These are phyloP conservation scores for Bryopsis sp. DNA, from an alignment of 139 green algal species.

Conservation along the genomic window DNA sequence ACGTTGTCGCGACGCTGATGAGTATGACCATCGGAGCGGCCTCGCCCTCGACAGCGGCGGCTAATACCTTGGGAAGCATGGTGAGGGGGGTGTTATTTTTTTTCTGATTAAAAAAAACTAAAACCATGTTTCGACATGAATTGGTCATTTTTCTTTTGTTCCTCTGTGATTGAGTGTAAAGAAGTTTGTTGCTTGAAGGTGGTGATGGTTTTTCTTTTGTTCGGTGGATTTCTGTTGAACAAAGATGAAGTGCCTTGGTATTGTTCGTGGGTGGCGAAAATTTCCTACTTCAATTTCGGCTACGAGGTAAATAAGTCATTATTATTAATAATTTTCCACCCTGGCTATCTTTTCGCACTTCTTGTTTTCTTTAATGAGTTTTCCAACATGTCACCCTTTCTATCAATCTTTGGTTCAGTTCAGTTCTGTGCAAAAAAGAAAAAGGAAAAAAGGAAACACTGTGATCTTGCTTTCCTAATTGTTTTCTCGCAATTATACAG, in stretches of 20 bases:
- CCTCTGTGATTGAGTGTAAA: too few relatives aligned
- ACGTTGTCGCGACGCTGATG: conserved; percentile 41
- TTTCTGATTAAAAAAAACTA: background rate
- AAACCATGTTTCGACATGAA: too few relatives aligned
- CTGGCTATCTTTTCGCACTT: too few relatives aligned
- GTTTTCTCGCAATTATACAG: too few relatives aligned
- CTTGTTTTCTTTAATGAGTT: too few relatives aligned
- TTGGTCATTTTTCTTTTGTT: too few relatives aligned
- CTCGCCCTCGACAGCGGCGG: conserved; percentile 39
- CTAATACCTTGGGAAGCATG: conserved; percentile 32
- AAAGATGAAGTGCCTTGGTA: conserved; percentile 39
- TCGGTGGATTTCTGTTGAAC: conserved; percentile 72
- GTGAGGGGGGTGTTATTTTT: background rate
- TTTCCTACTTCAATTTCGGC: conserved; percentile 58
- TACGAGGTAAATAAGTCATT: conserved; percentile 55
- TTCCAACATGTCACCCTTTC: too few relatives aligned
- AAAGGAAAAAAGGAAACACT: too few relatives aligned
- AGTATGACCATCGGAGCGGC: conserved; percentile 58
- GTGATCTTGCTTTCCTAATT: too few relatives aligned
- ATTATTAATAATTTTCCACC: background rate
- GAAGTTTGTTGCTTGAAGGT: too few relatives aligned
- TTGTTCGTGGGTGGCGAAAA: conserved; percentile 27
- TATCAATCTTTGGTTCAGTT: too few relatives aligned
- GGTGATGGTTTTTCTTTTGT: conserved; percentile 56
- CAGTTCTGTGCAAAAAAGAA: too few relatives aligned